Base-by-base conservation (phyloP, 2,329 filamentous ascomycete genomes). In the Geoglossum cookeanum region DNA sequence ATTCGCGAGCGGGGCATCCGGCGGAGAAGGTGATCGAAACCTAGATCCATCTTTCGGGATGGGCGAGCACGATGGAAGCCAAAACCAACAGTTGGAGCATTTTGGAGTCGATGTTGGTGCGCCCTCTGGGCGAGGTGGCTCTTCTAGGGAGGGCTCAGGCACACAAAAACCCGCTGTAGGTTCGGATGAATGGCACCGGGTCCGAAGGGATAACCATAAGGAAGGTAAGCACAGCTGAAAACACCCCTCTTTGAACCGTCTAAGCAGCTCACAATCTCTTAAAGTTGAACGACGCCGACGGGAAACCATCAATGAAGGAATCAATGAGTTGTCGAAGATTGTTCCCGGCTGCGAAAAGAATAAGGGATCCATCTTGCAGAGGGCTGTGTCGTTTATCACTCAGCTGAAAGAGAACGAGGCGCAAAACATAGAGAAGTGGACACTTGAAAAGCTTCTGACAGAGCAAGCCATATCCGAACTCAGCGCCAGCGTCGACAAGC, bases 281-380 rank as follows among this genome's bases (percentile, higher is more conserved):
- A 15, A 45, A 97, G 92, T 98, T 60, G 92, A 98, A 72, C 88
- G 92, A 60, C 87, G 92, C 59, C 88, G 92, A 49, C 87, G 92
- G 61, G 92, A 98, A 71, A 96, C 92, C 0, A 98, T 98, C 69
- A 98, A 98, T 63, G 92, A 98, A 71, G 92, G 92, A 55, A 98
- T 98, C 64, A 97, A 96, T 66, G 92, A 97, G 70, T 80, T 98
- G 33, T 87, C 91, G 63, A 97, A 96, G 73, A 94, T 98, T 62
- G 92, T 98, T 0, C 92, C 92, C 0, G 89, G 89, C 13, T 96
- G 91, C 65, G 92, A 98, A 71, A 98, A 97, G 77, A 97, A 98
- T 75, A 98, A 98, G 72, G 92, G 92, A 0, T 94, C 89, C 1
- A 97, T 98, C 62, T 75, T 98, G 42, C 87, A 94, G 67, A 87